A percentile compares a stretch with the other conserved stretches of the same genome.
Evolutionary conservation across 2,329 filamentous ascomycete genomes (phyloP).

Genomic region (Claviceps pazoutovae): DNA sequence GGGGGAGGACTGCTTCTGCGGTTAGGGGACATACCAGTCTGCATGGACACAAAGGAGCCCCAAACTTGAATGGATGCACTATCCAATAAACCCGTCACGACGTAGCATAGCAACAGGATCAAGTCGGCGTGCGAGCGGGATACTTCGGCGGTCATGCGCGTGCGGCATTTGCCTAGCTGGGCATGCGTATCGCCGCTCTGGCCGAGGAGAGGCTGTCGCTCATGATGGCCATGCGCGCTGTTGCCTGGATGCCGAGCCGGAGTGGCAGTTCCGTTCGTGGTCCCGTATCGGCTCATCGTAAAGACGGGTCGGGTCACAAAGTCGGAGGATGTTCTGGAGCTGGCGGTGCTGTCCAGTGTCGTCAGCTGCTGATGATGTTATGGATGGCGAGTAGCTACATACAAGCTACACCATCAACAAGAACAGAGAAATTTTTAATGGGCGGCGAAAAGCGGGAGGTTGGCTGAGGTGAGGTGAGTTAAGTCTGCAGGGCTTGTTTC

Average conservation of each 20-base stretch:
- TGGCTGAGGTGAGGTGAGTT: not conserved
- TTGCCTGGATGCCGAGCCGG: not conserved
- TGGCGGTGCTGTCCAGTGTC: not conserved
- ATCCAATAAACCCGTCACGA: conserved; percentile 66
- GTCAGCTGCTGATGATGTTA: not conserved
- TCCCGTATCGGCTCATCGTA: conserved; percentile 9
- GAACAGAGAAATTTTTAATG: not conserved
- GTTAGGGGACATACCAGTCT: conserved; percentile 41
- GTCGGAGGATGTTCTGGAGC: no score
- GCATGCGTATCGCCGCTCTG: conserved; percentile 10
- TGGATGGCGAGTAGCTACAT: not conserved
- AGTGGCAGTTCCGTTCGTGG: not conserved
- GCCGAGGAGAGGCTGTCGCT: conserved; percentile 18
- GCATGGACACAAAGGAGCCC: conserved; percentile 74
- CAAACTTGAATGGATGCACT: conserved; percentile 63
- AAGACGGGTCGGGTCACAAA: not conserved
- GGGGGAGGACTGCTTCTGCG: conserved; percentile 6
- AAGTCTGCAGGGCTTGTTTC: not conserved
- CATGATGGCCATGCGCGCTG: not conserved
- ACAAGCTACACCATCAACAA: not conserved
- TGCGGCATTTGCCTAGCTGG: conserved; percentile 15
- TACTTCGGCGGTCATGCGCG: conserved; percentile 31
- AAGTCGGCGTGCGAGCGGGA: conserved; percentile 51
- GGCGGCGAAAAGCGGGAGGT: not conserved
- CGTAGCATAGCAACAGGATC: conserved; percentile 56